Percentiles rank a stretch among this genome's conserved stretches.
Conservation (phyloP, 1,139 yeast genomes). For the Hansenula lynferdii region DNA sequence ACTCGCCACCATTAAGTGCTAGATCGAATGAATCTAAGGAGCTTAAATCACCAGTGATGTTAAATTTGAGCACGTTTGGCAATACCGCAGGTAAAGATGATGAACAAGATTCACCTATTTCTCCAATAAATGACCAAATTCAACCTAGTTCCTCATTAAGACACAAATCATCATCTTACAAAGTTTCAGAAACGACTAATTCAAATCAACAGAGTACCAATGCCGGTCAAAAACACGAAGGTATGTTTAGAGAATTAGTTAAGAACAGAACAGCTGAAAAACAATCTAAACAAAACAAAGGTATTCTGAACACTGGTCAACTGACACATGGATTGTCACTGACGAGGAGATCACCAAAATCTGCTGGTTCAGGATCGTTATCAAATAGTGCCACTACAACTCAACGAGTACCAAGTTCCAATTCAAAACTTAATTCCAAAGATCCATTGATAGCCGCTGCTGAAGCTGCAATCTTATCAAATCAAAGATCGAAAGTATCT, state of each 20-base stretch:
- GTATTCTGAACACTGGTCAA: conserved; percentile 15
- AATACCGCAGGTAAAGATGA: too few relatives aligned
- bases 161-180: conserved; percentile 3
- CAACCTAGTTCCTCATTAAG: conserved; percentile 6
- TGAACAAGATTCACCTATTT: too few relatives aligned
- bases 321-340: conserved; percentile 30
- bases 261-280: conserved; percentile 19
- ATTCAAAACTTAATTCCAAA: too few relatives aligned
- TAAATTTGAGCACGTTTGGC: neutral
- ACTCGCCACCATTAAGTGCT: conserved; percentile 14
- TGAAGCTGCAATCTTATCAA: conserved; percentile 38
- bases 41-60: conserved; percentile 2
- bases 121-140: conserved; percentile 8
- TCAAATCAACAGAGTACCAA: too few relatives aligned
- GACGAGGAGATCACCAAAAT: neutral
- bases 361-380: too few relatives aligned
- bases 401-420: too few relatives aligned
- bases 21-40: neutral
- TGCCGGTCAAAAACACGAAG: conserved; percentile 21
- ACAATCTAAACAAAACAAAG: conserved; percentile 4
- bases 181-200: conserved; percentile 2
- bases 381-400: too few relatives aligned
- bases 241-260: conserved; percentile 29
- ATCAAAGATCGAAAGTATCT: conserved; percentile 14
- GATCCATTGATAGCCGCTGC: too few relatives aligned